phyloP scores from a whole-genome alignment of 73 alveolate species.

The Paramecium tetraurelia region DNA sequence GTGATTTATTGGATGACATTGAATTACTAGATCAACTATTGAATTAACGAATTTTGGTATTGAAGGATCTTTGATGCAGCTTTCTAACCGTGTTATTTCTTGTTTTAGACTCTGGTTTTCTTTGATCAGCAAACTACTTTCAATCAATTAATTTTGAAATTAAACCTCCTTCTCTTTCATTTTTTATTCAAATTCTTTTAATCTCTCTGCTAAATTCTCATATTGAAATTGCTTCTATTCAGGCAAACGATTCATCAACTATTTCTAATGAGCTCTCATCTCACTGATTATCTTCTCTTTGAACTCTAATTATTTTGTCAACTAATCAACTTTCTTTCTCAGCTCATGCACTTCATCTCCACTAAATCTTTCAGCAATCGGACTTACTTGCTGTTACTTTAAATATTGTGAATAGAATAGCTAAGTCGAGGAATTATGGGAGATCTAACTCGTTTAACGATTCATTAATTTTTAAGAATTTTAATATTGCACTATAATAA shows the following conservation, averaged over 20 bases:
- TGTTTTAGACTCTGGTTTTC: not conserved
- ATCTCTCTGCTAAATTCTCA: not conserved
- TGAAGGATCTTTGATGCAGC: not conserved
- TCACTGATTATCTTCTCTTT: constrained; percentile 8
- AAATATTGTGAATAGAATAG: constrained; percentile 27
- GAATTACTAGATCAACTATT: not conserved
- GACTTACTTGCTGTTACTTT: constrained; percentile 26
- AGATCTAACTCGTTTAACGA: constrained; percentile 29
- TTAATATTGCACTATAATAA: not conserved
- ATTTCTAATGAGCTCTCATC: constrained; percentile 23
- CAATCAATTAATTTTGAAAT: constrained; percentile 12
- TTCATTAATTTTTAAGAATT: constrained; percentile 12
- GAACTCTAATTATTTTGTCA: constrained; percentile 15
- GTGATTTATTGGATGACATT: constrained; percentile 20
- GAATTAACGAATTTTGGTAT: constrained; percentile 23
- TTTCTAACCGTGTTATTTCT: not conserved
- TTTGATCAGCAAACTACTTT: not conserved
- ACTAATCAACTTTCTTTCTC: not conserved
- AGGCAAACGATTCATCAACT: not conserved
- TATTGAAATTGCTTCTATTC: not conserved
- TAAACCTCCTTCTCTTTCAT: constrained; percentile 7
- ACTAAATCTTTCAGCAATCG: constrained; percentile 26
- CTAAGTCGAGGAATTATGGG: constrained; percentile 36
- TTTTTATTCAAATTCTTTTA: not conserved
- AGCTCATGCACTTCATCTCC: constrained; percentile 12